A percentile compares a stretch with the other conserved stretches of the same genome.
phyloP scores from a whole-genome alignment of 306 rosid genomes.

The Dicorynia guianensis region DNA sequence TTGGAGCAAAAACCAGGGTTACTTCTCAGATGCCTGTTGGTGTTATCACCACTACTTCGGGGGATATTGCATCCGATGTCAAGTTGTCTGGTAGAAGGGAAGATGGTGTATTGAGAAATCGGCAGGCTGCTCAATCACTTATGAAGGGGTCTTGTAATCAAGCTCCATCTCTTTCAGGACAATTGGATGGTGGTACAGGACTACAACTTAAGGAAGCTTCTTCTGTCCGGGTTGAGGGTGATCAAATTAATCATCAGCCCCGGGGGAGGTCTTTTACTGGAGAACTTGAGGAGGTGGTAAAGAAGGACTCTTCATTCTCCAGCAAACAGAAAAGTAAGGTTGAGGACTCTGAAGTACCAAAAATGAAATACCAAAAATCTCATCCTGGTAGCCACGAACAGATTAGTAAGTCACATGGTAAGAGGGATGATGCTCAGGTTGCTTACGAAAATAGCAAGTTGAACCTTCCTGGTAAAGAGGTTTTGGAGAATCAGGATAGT shows the following conservation, averaged over 20 bases:
- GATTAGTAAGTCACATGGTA: slow-evolving; percentile 51
- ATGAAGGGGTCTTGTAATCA: slow-evolving; percentile 51
- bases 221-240: slow-evolving; percentile 42
- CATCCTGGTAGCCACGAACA: slow-evolving; percentile 49
- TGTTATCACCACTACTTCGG: slow-evolving; percentile 39
- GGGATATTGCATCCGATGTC: slow-evolving; percentile 44
- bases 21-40: slow-evolving; percentile 35
- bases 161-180: slow-evolving; percentile 62
- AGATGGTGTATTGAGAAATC: slow-evolving; percentile 43
- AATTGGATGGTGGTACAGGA: slow-evolving; percentile 56
- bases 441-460: slow-evolving; percentile 45
- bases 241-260: slow-evolving; percentile 47
- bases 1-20: slow-evolving; percentile 38
- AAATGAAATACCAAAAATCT: slow-evolving; percentile 59
- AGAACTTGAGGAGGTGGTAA: slow-evolving; percentile 46
- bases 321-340: slow-evolving; percentile 40
- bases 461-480: slow-evolving; percentile 44
- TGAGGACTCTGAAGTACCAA: slow-evolving; percentile 53
- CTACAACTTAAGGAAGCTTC: slow-evolving; percentile 46
- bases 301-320: slow-evolving; percentile 44
- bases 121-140: slow-evolving; percentile 42
- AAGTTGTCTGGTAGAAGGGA: slow-evolving; percentile 47
- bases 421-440: slow-evolving; percentile 51
- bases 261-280: slow-evolving; percentile 46
- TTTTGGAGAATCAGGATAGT: slow-evolving; percentile 48